phyloP scores from a whole-genome alignment of 345 rosid species.

The Lumnitzera racemosa region DNA sequence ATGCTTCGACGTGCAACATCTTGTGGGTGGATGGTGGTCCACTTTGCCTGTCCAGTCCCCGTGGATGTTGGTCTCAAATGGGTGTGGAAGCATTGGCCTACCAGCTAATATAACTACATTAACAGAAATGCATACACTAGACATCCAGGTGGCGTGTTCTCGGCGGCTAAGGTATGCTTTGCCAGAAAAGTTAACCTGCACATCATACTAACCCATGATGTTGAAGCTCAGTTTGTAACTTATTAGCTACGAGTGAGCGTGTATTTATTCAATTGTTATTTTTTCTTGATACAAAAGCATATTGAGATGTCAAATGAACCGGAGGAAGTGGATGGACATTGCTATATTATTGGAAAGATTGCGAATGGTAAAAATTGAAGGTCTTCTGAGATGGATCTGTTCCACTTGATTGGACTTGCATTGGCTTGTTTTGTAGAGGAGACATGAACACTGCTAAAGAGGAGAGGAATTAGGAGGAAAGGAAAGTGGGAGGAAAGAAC shows the following conservation, averaged over 20 bases:
- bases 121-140: not conserved
- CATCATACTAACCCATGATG: not conserved
- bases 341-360: too few species aligned
- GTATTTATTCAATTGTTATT: constrained; percentile 1
- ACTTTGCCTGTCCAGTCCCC: not conserved
- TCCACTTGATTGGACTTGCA: too few species aligned
- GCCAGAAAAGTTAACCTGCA: constrained; percentile 1
- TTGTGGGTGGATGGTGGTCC: too few species aligned
- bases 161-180: not conserved
- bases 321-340: not conserved
- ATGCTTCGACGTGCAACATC: not conserved
- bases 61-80: not conserved
- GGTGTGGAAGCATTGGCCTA: constrained; percentile 2
- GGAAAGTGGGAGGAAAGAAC: too few species aligned
- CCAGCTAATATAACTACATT: constrained; percentile 7
- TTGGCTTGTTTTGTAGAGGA: too few species aligned
- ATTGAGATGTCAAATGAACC: not conserved
- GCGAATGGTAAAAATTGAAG: too few species aligned
- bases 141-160: not conserved
- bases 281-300: not conserved
- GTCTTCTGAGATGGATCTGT: too few species aligned
- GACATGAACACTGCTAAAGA: too few species aligned
- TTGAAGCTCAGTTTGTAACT: constrained; percentile 8
- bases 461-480: too few species aligned
- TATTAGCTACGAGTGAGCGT: constrained; percentile 12